Evolutionary conservation across 192 early-diverging fungal species (phyloP).

Genomic region (Coemansia sp.): DNA sequence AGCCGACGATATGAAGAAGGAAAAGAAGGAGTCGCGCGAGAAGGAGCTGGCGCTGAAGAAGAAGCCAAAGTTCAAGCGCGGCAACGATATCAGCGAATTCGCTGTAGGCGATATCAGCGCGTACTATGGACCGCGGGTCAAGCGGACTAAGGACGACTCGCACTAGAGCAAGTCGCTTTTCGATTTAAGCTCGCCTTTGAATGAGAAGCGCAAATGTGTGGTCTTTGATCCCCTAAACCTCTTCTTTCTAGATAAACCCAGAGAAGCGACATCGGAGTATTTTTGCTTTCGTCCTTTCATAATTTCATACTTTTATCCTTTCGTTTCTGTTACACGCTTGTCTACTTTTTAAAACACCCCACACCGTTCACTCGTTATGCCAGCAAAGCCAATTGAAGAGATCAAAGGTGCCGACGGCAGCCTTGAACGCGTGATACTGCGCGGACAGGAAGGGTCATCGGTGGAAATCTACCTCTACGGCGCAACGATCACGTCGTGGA

Average conservation of each 20-base stretch:
- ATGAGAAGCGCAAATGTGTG: no score
- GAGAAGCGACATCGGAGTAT: no score
- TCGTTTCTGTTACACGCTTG: not conserved
- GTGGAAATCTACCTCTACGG: slow-evolving; percentile 58
- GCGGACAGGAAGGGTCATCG: slow-evolving; percentile 17
- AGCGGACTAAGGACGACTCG: slow-evolving; percentile 16
- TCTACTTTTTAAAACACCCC: no score
- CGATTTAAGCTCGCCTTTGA: no score
- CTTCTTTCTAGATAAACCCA: no score
- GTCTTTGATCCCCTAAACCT: no score
- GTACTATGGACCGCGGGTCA: slow-evolving; percentile 43
- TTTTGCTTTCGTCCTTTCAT: no score
- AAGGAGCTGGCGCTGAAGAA: slow-evolving; percentile 39
- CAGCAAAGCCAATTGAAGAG: slow-evolving; percentile 25
- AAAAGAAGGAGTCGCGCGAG: slow-evolving; percentile 43
- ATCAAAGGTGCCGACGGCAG: slow-evolving; percentile 29
- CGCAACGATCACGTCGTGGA: slow-evolving; percentile 93
- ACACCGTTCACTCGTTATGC: no score
- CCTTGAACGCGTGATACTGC: slow-evolving; percentile 42
- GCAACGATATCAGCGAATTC: slow-evolving; percentile 55
- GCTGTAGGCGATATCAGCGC: slow-evolving; percentile 49
- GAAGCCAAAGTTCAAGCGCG: slow-evolving; percentile 45
- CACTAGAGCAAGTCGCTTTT: not conserved
- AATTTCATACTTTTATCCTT: not conserved
- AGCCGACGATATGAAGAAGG: slow-evolving; percentile 29